Evolutionary conservation across 2,329 filamentous ascomycete genomes (phyloP).

Genomic region (Fusarium tjaetaba): DNA sequence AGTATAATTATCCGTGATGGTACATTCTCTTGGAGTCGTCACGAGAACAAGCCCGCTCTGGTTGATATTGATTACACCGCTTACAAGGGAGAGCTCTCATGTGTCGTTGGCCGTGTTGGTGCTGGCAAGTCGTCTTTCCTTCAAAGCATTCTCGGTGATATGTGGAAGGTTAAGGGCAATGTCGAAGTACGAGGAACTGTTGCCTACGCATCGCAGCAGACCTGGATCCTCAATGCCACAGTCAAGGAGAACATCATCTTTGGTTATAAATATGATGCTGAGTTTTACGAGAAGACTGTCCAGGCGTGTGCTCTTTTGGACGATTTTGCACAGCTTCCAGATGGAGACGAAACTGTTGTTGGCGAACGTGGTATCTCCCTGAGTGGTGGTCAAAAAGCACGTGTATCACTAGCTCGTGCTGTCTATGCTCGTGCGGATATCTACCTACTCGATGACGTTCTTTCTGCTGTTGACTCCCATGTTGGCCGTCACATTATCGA

Average conservation of each 20-base stretch:
- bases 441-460: conserved; percentile 91
- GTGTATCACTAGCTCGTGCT: conserved; percentile 88
- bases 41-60: conserved; percentile 76
- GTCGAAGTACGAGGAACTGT: conserved; percentile 84
- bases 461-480: conserved; percentile 98
- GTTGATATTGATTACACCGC: conserved; percentile 88
- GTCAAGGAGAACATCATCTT: conserved; percentile 98
- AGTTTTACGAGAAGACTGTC: conserved; percentile 93
- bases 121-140: conserved; percentile 94
- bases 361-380: conserved; percentile 96
- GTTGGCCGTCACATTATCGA: conserved; percentile 95
- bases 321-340: conserved; percentile 90
- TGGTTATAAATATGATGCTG: conserved; percentile 90
- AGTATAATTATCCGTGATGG: conserved; percentile 84
- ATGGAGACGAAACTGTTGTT: conserved; percentile 96
- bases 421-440: conserved; percentile 98
- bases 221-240: conserved; percentile 98
- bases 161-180: conserved; percentile 88
- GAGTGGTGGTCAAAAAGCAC: conserved; percentile 95
- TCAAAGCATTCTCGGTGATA: conserved; percentile 86
- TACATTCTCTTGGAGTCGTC: conserved; percentile 93
- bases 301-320: conserved; percentile 90
- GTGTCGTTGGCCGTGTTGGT: conserved; percentile 93
- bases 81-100: conserved; percentile 92
- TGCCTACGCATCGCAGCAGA: conserved; percentile 91